Percentiles rank a stretch among this genome's conserved stretches.
Evolutionary conservation across 2,329 filamentous ascomycete genomes (phyloP).

Genomic region (Alternaria gaisen): DNA sequence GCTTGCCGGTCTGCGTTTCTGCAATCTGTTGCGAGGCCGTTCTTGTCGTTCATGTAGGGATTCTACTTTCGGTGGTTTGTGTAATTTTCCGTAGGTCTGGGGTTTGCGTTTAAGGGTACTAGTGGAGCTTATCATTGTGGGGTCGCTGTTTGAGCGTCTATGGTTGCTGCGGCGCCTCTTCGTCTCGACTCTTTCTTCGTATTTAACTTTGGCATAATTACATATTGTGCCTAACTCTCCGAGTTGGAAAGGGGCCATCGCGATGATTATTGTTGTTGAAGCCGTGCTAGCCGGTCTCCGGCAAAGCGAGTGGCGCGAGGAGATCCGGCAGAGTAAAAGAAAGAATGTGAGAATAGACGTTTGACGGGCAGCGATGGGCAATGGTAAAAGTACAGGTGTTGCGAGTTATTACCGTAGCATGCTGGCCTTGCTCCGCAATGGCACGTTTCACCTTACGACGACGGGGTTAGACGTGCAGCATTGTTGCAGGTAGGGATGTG

Average conservation of each 20-base stretch:
- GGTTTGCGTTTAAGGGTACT: neutral
- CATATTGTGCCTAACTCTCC: conserved; percentile 21
- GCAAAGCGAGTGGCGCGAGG: conserved; percentile 10
- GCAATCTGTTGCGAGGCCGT: conserved; percentile 23
- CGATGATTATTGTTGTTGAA: neutral
- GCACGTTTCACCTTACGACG: conserved; percentile 20
- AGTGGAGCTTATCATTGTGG: neutral
- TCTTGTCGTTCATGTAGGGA: conserved; percentile 18
- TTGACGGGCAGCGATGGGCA: neutral
- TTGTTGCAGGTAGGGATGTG: conserved; percentile 8
- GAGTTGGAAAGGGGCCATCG: conserved; percentile 20
- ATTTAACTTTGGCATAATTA: conserved; percentile 20
- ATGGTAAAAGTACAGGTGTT: neutral
- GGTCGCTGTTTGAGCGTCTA: conserved; percentile 19
- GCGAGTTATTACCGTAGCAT: neutral
- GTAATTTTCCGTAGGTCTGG: conserved; percentile 21
- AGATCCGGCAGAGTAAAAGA: conserved; percentile 7
- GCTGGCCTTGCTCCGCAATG: conserved; percentile 4
- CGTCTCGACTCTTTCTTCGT: conserved; percentile 20
- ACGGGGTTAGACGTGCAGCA: conserved; percentile 9
- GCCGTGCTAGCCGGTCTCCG: conserved; percentile 8
- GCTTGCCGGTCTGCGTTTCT: conserved; percentile 14
- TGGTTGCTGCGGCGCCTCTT: conserved; percentile 13
- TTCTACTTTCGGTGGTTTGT: conserved; percentile 27
- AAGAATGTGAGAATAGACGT: neutral